Evolutionary conservation across 352 stramenopile genomes (phyloP).

Genomic region (Phytophthora hybrid): DNA sequence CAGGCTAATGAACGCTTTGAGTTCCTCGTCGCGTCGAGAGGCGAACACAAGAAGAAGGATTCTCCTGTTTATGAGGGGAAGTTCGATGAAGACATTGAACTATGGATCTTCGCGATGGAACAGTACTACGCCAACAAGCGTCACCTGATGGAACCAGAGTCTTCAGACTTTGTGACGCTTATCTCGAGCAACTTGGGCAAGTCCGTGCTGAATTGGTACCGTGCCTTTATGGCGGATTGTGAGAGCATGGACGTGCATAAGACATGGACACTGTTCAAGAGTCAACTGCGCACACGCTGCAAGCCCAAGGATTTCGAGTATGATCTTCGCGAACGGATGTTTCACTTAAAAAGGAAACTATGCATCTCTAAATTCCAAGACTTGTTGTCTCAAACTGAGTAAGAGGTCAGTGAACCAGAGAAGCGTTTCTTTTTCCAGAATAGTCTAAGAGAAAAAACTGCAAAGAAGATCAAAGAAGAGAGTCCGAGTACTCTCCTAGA

Average conservation of each 20-base stretch:
- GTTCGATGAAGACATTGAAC: too few species aligned
- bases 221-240: constrained; percentile 16
- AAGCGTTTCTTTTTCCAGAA: constrained; percentile 38
- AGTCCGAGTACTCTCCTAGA: too few species aligned
- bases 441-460: constrained; percentile 18
- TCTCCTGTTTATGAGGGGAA: too few species aligned
- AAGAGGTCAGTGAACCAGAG: constrained; percentile 15
- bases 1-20: neutral
- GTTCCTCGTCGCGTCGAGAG: too few species aligned
- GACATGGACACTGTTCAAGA: too few species aligned
- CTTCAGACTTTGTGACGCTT: constrained; percentile 4
- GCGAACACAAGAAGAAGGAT: too few species aligned
- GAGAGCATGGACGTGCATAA: neutral
- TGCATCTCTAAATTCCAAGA: too few species aligned
- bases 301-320: too few species aligned
- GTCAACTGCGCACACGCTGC: too few species aligned
- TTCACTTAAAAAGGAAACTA: too few species aligned
- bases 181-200: constrained; percentile 8
- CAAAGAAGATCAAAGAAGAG: constrained; percentile 26
- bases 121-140: constrained; percentile 19
- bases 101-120: neutral
- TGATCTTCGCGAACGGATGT: too few species aligned
- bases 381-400: neutral
- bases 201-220: constrained; percentile 25
- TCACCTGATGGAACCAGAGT: constrained; percentile 14